A percentile compares a stretch with the other conserved stretches of the same genome.
phyloP scores from a whole-genome alignment of 345 rosid genomes.

The Eutrema japonicum region DNA sequence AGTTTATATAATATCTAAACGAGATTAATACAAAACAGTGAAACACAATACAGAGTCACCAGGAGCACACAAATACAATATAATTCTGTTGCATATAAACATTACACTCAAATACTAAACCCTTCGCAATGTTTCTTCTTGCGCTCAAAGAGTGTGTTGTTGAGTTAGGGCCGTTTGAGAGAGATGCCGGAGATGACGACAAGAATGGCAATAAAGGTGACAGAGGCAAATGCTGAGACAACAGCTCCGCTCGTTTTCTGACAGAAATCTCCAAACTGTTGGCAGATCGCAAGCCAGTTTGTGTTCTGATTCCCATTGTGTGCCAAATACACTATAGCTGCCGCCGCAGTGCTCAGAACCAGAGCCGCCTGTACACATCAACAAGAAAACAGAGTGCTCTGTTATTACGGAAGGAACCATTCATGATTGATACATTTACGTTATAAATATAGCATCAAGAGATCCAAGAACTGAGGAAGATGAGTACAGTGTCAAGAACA shows the following conservation, averaged over 20 bases:
- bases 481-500: conserved; percentile 65
- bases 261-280: conserved; percentile 78
- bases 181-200: conserved; percentile 59
- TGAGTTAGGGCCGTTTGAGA: conserved; percentile 42
- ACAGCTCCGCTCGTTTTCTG: conserved; percentile 69
- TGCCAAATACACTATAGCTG: conserved; percentile 71
- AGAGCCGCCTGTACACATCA: conserved; percentile 53
- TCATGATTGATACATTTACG: neutral
- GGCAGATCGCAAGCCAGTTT: conserved; percentile 72
- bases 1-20: neutral
- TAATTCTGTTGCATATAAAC: neutral
- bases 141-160: conserved; percentile 6
- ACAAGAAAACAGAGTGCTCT: conserved; percentile 28
- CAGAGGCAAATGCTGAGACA: conserved; percentile 63
- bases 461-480: conserved; percentile 10
- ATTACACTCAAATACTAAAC: conserved; percentile 24
- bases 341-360: conserved; percentile 53
- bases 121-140: conserved; percentile 3
- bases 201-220: conserved; percentile 48
- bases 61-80: conserved; percentile 25
- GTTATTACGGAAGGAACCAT: conserved; percentile 3
- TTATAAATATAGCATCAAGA: neutral
- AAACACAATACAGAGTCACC: neutral
- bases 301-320: conserved; percentile 73
- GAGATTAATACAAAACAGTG: conserved; percentile 7